A percentile compares a stretch with the other conserved stretches of the same genome.
phyloP scores from a whole-genome alignment of 1,284 basidiomycete species.

The Chiua sp. region DNA sequence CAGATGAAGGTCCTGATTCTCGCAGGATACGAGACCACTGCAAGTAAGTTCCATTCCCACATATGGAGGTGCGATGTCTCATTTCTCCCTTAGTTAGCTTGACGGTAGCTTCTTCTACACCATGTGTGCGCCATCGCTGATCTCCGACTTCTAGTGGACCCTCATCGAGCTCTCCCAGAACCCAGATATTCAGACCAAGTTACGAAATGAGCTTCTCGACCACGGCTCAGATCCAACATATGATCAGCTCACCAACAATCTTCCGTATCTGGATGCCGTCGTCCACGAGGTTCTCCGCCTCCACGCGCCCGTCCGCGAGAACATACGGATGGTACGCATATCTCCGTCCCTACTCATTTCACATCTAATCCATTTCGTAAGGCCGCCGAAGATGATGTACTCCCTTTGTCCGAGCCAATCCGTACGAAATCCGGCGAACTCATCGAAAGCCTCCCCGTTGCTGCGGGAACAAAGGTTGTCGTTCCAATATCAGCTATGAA shows the following conservation, averaged over 20 bases:
- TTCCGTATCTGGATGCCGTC: conserved; percentile 42
- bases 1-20: conserved; percentile 45
- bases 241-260: conserved; percentile 22
- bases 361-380: conserved; percentile 1
- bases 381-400: conserved; percentile 55
- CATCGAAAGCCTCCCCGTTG: conserved; percentile 45
- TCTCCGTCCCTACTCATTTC: too few species aligned
- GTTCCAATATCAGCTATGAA: conserved; percentile 52
- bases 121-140: neutral
- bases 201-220: conserved; percentile 48
- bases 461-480: conserved; percentile 48
- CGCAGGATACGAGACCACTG: conserved; percentile 50
- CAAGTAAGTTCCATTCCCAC: conserved; percentile 33
- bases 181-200: conserved; percentile 40
- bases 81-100: conserved; percentile 25
- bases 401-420: conserved; percentile 39
- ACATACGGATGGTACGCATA: conserved; percentile 12
- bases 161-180: conserved; percentile 34
- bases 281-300: conserved; percentile 28
- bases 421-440: conserved; percentile 43
- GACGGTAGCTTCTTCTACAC: conserved; percentile 21
- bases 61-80: neutral
- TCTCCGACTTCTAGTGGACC: conserved; percentile 26
- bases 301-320: conserved; percentile 14
- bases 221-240: conserved; percentile 33